Evolutionary conservation across 2,329 filamentous ascomycete genomes (phyloP).

Genomic region (Lachnum nothofagi): DNA sequence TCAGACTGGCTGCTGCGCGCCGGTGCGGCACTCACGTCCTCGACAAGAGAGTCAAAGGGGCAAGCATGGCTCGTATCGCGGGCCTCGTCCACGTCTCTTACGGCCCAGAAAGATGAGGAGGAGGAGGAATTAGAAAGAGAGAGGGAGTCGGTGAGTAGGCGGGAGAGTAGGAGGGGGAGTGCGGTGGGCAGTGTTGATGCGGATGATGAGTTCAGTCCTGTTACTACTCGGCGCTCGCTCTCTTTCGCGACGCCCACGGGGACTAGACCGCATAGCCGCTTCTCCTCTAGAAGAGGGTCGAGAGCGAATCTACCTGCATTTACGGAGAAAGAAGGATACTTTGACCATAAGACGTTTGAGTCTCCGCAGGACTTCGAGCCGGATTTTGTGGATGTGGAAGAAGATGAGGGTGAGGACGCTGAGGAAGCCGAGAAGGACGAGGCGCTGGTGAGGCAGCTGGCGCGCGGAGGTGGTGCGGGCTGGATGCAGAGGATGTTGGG

Average conservation of each 20-base stretch:
- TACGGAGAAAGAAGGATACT: slow-evolving; percentile 43
- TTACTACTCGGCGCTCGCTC: slow-evolving; percentile 27
- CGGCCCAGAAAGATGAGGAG: slow-evolving; percentile 46
- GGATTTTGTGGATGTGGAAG: slow-evolving; percentile 59
- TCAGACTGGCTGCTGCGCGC: slow-evolving; percentile 63
- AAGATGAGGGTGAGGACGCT: slow-evolving; percentile 50
- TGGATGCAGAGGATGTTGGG: slow-evolving; percentile 57
- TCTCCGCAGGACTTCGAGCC: slow-evolving; percentile 43
- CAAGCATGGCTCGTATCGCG: slow-evolving; percentile 64
- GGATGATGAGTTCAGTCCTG: slow-evolving; percentile 35
- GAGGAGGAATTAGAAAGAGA: slow-evolving; percentile 50
- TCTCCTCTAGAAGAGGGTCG: too few relatives aligned
- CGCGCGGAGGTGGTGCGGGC: slow-evolving; percentile 49
- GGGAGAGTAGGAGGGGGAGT: slow-evolving; percentile 30
- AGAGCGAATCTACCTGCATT: too few relatives aligned
- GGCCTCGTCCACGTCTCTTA: slow-evolving; percentile 59
- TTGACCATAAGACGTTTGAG: slow-evolving; percentile 28
- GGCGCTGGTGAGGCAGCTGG: slow-evolving; percentile 51
- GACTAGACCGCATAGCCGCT: slow-evolving; percentile 38
- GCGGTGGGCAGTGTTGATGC: slow-evolving; percentile 27
- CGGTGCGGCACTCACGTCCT: slow-evolving; percentile 56
- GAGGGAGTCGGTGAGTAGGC: slow-evolving; percentile 44
- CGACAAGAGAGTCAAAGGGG: slow-evolving; percentile 62
- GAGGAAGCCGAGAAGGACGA: slow-evolving; percentile 53
- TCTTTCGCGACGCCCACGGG: slow-evolving; percentile 34